Conservation (phyloP, 345 rosid genomes). For the Geranium brycei region DNA sequence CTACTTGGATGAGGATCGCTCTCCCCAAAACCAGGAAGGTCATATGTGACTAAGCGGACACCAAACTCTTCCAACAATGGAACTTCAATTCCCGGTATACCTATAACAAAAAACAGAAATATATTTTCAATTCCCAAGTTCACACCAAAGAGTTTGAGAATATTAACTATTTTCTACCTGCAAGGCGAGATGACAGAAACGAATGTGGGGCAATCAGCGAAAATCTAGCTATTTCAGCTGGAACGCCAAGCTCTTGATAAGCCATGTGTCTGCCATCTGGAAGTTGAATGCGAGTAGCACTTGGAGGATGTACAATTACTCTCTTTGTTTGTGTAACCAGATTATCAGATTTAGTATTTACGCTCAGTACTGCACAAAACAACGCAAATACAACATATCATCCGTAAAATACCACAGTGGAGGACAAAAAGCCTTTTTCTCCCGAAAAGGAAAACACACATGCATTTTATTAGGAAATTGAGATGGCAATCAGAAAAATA, state of each 20-base stretch:
- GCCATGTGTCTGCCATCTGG: constrained; percentile 84
- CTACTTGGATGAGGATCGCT: constrained; percentile 77
- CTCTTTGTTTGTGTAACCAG: constrained; percentile 32
- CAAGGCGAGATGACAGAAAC: constrained; percentile 78
- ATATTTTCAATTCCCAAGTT: constrained; percentile 1
- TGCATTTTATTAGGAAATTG: not conserved
- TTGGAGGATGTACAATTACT: constrained; percentile 52
- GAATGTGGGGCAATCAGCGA: constrained; percentile 62
- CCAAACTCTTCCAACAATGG: constrained; percentile 71
- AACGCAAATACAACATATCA: not conserved
- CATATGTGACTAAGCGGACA: constrained; percentile 66
- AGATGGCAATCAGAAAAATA: too few species aligned
- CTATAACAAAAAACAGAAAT: constrained; percentile 19
- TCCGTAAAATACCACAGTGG: not conserved
- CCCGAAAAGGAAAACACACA: not conserved
- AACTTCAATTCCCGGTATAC: constrained; percentile 65
- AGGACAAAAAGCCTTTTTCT: not conserved
- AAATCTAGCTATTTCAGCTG: constrained; percentile 55
- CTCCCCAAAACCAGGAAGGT: constrained; percentile 97
- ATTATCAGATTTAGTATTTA: constrained; percentile 25
- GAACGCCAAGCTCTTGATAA: constrained; percentile 60
- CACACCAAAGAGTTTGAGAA: constrained; percentile 2
- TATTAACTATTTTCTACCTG: constrained; percentile 30
- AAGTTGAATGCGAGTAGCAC: constrained; percentile 49
- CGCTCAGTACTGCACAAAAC: constrained; percentile 44